Evolutionary conservation across 225 moss, liverwort and hornwort genomes (phyloP), one percentile per base, ranked within the genome.

Genomic region (Pseudoscleropodium purum): DNA sequence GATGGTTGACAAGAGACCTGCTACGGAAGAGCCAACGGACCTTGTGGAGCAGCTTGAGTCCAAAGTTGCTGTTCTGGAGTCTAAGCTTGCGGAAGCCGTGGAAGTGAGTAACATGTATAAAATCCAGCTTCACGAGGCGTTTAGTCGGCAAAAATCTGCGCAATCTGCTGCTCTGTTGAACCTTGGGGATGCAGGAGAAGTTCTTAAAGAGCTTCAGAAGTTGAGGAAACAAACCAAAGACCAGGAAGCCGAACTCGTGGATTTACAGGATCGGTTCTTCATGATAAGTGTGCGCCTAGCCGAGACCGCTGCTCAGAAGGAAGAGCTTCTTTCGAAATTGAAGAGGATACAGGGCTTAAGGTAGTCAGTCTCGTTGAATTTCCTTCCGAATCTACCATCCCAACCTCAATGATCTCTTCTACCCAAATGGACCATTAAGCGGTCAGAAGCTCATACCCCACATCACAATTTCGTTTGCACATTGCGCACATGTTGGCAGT

Each of bases 41-140:
- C 87, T 87, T 25, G 37, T 87, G 51, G 89, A 93, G 86, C 85
- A 90, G 68, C 90, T 94, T 16, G 90, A 93, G 84, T 91, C 93
- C 43, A 94, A 89, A 85, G 81, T 91, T 47, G 84, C 91, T 57
- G 84, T 91, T 65, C 77, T 94, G 75, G 93, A 94, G 85, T 91
- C 94, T 24, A 93, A 94, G 92, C 89, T 93, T 51, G 90, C 93
- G 34, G 94, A 94, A 90, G 94, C 94, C 62, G 88, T 93, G 67
- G 94, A 94, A 86, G 94, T 94, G 89, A 94, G 90, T 76, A 94
- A 89, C 86, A 94, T 94, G 94, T 94, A 94, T 37, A 94, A 94
- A 88, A 61, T 88, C 15, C 93, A 94, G 90, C 91, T 94, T 79
- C 90, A 94, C 51, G 90, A 93, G 84, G 92, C 94, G 15, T 93